Evolutionary conservation across 768 basidiomycete species (phyloP).

Genomic region (Rhizopogon vinicolor): DNA sequence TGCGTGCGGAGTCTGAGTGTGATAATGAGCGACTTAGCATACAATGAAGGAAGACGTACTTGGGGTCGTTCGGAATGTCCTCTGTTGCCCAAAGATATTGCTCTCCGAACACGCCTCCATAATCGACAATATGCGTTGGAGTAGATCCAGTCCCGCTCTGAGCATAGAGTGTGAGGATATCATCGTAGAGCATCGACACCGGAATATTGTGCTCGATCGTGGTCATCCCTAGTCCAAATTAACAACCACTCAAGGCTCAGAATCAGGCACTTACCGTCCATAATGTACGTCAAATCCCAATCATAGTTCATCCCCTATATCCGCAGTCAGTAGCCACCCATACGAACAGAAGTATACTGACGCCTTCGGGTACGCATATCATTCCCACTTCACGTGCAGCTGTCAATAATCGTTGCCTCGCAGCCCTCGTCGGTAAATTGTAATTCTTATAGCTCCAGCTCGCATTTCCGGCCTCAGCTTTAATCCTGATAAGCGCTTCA

Average conservation of each 20-base stretch:
- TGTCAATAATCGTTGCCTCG: conserved; percentile 59
- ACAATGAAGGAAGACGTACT: conserved; percentile 34
- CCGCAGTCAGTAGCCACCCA: not conserved
- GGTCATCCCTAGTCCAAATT: conserved; percentile 54
- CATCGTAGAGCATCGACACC: conserved; percentile 60
- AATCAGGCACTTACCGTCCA: conserved; percentile 50
- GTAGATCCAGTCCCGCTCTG: conserved; percentile 68
- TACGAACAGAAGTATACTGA: conserved; percentile 16
- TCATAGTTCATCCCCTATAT: conserved; percentile 67
- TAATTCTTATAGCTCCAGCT: conserved; percentile 80
- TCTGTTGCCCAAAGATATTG: conserved; percentile 62
- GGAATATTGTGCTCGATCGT: conserved; percentile 72
- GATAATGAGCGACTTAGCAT: not conserved
- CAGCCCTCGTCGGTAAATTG: conserved; percentile 62
- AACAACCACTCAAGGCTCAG: not conserved
- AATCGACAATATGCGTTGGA: conserved; percentile 74
- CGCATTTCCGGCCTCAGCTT: conserved; percentile 65
- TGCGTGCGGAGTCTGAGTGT: conserved; percentile 53
- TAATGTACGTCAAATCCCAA: conserved; percentile 75
- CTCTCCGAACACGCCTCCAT: conserved; percentile 69
- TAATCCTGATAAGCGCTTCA: conserved; percentile 63
- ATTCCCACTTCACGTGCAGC: conserved; percentile 60
- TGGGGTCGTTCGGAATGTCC: conserved; percentile 63
- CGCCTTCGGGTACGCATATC: conserved; percentile 71
- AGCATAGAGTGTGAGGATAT: conserved; percentile 57